Evolutionary conservation across 2,329 filamentous ascomycete species (phyloP).

Genomic region (Phaeosphaeria sp.): DNA sequence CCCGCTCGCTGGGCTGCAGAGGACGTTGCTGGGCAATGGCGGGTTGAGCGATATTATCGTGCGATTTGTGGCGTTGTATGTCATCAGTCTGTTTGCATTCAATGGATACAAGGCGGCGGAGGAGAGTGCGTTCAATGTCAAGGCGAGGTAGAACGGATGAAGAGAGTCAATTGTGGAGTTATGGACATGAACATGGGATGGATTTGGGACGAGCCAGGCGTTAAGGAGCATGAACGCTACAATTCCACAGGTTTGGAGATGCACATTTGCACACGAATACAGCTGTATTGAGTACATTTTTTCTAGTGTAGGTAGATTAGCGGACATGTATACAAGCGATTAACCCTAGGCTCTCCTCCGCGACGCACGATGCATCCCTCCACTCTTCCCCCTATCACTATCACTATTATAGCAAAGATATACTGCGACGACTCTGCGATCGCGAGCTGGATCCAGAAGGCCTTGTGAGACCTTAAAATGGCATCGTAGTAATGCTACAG

Average conservation of each 20-base stretch:
- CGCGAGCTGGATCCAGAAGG: too few species aligned
- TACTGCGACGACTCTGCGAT: too few species aligned
- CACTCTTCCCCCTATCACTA: too few species aligned
- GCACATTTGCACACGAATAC: not conserved
- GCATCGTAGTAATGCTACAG: too few species aligned
- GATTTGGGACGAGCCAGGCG: not conserved
- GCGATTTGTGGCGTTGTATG: slow-evolving; percentile 55
- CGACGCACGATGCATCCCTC: too few species aligned
- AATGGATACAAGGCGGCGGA: slow-evolving; percentile 54
- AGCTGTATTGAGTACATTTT: not conserved
- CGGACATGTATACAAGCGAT: too few species aligned
- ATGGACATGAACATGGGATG: not conserved
- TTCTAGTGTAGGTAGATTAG: too few species aligned
- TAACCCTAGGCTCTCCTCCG: too few species aligned
- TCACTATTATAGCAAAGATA: too few species aligned
- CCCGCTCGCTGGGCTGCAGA: slow-evolving; percentile 32
- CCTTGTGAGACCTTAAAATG: too few species aligned
- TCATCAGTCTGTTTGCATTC: slow-evolving; percentile 54
- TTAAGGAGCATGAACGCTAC: not conserved
- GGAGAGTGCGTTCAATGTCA: slow-evolving; percentile 53
- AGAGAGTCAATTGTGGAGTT: not conserved
- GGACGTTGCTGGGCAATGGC: slow-evolving; percentile 37
- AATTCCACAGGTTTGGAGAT: not conserved
- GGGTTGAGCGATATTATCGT: slow-evolving; percentile 51
- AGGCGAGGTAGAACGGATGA: slow-evolving; percentile 23